phyloP scores from a whole-genome alignment of 2,329 filamentous ascomycete species.

The Ramularia collo-cygni region DNA sequence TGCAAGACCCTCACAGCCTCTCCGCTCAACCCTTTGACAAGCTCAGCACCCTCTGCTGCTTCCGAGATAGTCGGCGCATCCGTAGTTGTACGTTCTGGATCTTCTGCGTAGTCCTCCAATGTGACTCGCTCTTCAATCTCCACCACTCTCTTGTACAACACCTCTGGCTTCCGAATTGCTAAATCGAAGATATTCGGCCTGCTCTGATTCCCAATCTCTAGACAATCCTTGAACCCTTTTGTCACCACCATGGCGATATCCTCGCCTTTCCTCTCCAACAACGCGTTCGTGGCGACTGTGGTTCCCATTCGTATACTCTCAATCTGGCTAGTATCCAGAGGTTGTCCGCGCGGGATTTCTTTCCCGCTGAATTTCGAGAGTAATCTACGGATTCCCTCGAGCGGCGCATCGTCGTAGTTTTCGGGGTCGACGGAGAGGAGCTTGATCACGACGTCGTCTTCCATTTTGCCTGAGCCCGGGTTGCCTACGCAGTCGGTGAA shows the following conservation, averaged over 20 bases:
- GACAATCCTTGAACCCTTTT: slow-evolving; percentile 78
- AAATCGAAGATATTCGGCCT: slow-evolving; percentile 87
- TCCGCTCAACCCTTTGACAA: slow-evolving; percentile 66
- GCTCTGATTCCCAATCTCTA: slow-evolving; percentile 85
- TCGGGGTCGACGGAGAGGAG: slow-evolving; percentile 82
- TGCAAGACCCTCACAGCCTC: slow-evolving; percentile 66
- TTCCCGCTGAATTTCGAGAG: slow-evolving; percentile 68
- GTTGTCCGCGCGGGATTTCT: slow-evolving; percentile 71
- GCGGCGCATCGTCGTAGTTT: slow-evolving; percentile 84
- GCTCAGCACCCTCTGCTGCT: slow-evolving; percentile 40
- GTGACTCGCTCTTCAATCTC: slow-evolving; percentile 89
- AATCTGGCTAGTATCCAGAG: slow-evolving; percentile 74
- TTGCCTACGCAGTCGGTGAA: slow-evolving; percentile 92
- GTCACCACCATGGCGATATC: slow-evolving; percentile 82
- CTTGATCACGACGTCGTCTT: slow-evolving; percentile 76
- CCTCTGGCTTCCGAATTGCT: slow-evolving; percentile 77
- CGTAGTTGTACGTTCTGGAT: slow-evolving; percentile 60
- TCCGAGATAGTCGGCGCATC: slow-evolving; percentile 47
- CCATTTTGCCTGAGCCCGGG: slow-evolving; percentile 58
- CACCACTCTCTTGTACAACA: slow-evolving; percentile 77
- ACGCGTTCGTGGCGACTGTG: slow-evolving; percentile 85
- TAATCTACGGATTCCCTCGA: slow-evolving; percentile 83
- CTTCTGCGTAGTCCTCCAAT: slow-evolving; percentile 84
- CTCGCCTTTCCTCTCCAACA: slow-evolving; percentile 86
- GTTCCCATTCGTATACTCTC: slow-evolving; percentile 95